Base-by-base conservation (phyloP, 2,329 filamentous ascomycete genomes). In the Tolypocladium sp. region DNA sequence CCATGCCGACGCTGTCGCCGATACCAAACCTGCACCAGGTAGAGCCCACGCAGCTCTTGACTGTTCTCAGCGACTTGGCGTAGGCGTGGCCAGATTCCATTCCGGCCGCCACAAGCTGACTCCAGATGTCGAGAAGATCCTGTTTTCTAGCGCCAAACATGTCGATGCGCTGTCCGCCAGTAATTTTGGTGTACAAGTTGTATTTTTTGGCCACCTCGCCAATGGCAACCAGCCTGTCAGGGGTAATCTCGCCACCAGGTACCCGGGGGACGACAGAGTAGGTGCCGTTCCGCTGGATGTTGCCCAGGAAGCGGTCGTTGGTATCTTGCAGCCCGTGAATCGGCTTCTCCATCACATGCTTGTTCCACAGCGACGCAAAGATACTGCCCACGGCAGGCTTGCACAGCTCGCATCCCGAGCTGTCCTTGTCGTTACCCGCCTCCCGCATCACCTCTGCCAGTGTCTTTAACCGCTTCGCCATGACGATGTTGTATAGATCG, bases 11-110 rank as follows among this genome's bases (percentile, higher is more conserved):
- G 71, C 89, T 92, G 74, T 96, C 92, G 35, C 91, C 90, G 58
- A 96, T 87, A 57, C 92, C 92, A 67, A 88, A 96, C 1, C 92
- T 82, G 68, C 92, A 96, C 92, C 92, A 96, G 1, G 91, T 92
- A 1, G 89, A 92, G 27, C 92, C 92, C 1, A 96, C 92, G 66
- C 92, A 96, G 61, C 88, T 91, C 80, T 96, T 96, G 69, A 96
- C 90, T 0, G 92, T 96, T 52, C 92, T 82, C 53, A 96, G 79
- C 5, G 89, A 89, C 76, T 96, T 96, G 46, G 91, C 92, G 70
- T 96, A 96, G 0, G 91, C 92, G 69, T 96, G 91, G 0, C 92
- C 92, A 62, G 88, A 91, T 73, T 96, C 92, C 87, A 96, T 89
- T 25, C 92, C 92, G 1, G 88, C 92, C 59, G 90, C 86, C 10